phyloP scores from a whole-genome alignment of 495 filamentous ascomycete species.

The Neurospora sp. region DNA sequence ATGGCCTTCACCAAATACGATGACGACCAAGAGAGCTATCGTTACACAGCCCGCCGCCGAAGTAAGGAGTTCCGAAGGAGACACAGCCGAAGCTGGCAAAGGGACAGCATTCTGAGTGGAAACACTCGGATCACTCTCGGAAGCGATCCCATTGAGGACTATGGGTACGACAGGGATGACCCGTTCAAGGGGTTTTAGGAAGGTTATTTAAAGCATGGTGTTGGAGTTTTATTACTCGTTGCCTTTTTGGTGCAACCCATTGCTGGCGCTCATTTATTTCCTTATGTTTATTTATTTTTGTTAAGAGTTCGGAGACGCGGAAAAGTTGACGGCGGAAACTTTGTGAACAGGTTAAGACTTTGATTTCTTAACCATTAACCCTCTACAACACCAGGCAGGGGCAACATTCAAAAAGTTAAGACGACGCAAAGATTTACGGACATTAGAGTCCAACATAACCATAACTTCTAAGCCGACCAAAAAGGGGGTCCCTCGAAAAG shows the following conservation, averaged over 20 bases:
- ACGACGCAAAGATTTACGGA: not conserved
- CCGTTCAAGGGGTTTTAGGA: slow-evolving; percentile 38
- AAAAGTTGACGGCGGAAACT: not conserved
- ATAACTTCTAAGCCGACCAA: not conserved
- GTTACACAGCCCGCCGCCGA: slow-evolving; percentile 27
- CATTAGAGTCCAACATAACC: not conserved
- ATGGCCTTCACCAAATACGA: slow-evolving; percentile 33
- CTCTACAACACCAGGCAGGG: not conserved
- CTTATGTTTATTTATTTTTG: not conserved
- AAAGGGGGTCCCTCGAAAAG: not conserved
- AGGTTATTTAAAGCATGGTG: not conserved
- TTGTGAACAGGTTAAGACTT: not conserved
- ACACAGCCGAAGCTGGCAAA: slow-evolving; percentile 39
- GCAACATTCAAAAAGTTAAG: not conserved
- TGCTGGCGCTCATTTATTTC: not conserved
- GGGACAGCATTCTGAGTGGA: slow-evolving; percentile 38
- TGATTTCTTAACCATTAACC: not conserved
- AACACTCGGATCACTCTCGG: slow-evolving; percentile 26
- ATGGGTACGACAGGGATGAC: slow-evolving; percentile 33
- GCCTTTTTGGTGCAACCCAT: not conserved
- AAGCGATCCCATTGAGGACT: slow-evolving; percentile 33
- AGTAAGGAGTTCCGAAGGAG: slow-evolving; percentile 41
- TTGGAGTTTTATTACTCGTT: not conserved
- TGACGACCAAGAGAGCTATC: slow-evolving; percentile 39
- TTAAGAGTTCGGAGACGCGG: not conserved